Evolutionary conservation across 1,284 basidiomycete genomes (phyloP), one percentile per base, ranked within the genome.

Genomic region (Pseudozyma sp.): DNA sequence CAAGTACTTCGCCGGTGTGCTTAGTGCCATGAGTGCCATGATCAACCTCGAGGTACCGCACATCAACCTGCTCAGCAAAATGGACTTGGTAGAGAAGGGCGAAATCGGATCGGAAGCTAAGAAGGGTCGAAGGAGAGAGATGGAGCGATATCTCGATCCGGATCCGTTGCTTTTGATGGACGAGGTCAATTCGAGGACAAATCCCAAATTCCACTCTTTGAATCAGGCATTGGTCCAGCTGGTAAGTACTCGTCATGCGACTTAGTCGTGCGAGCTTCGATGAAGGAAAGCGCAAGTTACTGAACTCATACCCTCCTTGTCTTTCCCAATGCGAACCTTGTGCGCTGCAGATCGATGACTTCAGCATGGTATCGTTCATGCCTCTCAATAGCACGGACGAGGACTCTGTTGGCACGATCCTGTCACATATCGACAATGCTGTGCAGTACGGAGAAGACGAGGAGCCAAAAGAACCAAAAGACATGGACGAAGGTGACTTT

Each of bases 1-100:
- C 84, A 99, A 99, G 84, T 99, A 95, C 87, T 99, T 99, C 81
- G 94, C 95, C 62, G 97, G 97, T n/a, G 95, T 98, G 1, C 88
- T 99, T 62, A 93, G 92, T 57, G 97, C 97, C 21, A 98, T 99
- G 95, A 95, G 93, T 50, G 94, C 95, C 49, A 99, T 99, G 97
- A 93, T 99, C 58, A 95, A 95, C 77, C 89, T 99, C 34, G 96
- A 98, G 82, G 90, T 97, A 44, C 93, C 95, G 0, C 97, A 95
- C 91, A 91, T 99, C 73, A 99, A 99, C 78, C 87, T 99, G 83
- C 94, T 99, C 92, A 96, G 93, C 59, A 99, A 99, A 87, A 99
- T 99, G 96, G 97, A 99, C 86, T 89, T 99, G 34, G 92, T 99
- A 39, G 66, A 76, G 19, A 91, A 91, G 74, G 89, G 91, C 77